Evolutionary conservation across 23 red algal species (phyloP).

Genomic region (Cyanidioschyzon merolae): DNA sequence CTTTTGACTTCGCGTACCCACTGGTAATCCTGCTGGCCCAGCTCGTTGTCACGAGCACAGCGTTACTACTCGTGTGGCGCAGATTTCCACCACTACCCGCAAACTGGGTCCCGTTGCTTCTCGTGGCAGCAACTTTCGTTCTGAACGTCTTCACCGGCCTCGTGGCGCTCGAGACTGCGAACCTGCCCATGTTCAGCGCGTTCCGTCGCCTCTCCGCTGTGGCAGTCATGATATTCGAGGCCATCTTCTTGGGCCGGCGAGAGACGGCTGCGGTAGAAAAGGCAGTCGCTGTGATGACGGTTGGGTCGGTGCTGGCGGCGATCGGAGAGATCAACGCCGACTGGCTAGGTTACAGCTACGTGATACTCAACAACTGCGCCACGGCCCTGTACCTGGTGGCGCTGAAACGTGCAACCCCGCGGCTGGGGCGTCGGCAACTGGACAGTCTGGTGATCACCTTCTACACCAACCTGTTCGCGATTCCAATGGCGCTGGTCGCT

Average conservation of each 20-base stretch:
- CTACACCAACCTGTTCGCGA: conserved; percentile 50
- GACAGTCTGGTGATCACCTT: conserved; percentile 64
- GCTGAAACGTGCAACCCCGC: conserved; percentile 44
- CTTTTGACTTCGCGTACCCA: conserved; percentile 51
- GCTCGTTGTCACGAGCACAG: conserved; percentile 47
- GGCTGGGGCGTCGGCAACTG: conserved; percentile 30
- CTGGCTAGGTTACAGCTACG: conserved; percentile 62
- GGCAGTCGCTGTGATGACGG: conserved; percentile 64
- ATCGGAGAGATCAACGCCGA: conserved; percentile 70
- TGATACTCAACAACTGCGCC: conserved; percentile 85
- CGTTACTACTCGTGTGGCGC: conserved; percentile 10
- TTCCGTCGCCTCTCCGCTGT: conserved; percentile 82
- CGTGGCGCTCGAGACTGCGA: conserved; percentile 55
- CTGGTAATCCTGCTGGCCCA: conserved; percentile 51
- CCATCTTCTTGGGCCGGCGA: conserved; percentile 48
- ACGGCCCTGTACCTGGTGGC: conserved; percentile 72
- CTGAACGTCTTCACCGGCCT: conserved; percentile 79
- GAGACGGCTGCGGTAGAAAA: conserved; percentile 33
- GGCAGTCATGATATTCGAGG: conserved; percentile 80
- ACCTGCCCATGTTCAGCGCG: conserved; percentile 99
- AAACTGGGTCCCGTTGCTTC: conserved; percentile 29
- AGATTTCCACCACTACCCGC: conserved; percentile 19
- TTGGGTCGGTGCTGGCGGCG: conserved; percentile 71
- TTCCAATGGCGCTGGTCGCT: conserved; percentile 39
- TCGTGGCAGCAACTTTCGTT: conserved; percentile 46